Percentiles rank a stretch among this genome's conserved stretches.
Conservation (phyloP, 306 rosid genomes). For the Casuarina glauca region DNA sequence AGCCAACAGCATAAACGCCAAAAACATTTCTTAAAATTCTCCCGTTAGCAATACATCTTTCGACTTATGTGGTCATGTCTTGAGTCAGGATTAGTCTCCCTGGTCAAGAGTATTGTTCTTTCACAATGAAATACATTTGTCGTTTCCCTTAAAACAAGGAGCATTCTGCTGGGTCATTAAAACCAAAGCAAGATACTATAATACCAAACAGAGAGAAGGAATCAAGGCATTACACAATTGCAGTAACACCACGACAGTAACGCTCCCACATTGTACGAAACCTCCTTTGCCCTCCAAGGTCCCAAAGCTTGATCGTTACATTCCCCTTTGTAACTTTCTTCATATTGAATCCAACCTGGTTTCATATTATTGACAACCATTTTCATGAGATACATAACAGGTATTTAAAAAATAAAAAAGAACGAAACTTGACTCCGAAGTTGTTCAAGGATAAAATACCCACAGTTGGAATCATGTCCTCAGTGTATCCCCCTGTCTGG, state of each 20-base stretch:
- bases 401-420: neutral
- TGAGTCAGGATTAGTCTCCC: neutral
- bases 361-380: conserved; percentile 10
- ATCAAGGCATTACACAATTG: conserved; percentile 65
- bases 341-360: conserved; percentile 95
- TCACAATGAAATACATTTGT: conserved; percentile 4
- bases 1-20: neutral
- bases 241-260: conserved; percentile 93
- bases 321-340: conserved; percentile 89
- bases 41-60: neutral
- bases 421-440: conserved; percentile 5
- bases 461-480: conserved; percentile 99
- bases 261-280: conserved; percentile 98
- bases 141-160: conserved; percentile 10
- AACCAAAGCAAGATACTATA: neutral
- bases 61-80: neutral
- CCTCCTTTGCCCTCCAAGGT: conserved; percentile 96
- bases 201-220: conserved; percentile 18
- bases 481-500: conserved; percentile 93
- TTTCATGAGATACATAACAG: neutral
- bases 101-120: neutral
- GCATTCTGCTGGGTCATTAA: neutral
- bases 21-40: neutral
- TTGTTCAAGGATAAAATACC: conserved; percentile 31
- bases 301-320: conserved; percentile 97